These are phyloP conservation scores for Phytophthora agathidicida DNA, from an alignment of 352 stramenopile species.

Conservation along the genomic window DNA sequence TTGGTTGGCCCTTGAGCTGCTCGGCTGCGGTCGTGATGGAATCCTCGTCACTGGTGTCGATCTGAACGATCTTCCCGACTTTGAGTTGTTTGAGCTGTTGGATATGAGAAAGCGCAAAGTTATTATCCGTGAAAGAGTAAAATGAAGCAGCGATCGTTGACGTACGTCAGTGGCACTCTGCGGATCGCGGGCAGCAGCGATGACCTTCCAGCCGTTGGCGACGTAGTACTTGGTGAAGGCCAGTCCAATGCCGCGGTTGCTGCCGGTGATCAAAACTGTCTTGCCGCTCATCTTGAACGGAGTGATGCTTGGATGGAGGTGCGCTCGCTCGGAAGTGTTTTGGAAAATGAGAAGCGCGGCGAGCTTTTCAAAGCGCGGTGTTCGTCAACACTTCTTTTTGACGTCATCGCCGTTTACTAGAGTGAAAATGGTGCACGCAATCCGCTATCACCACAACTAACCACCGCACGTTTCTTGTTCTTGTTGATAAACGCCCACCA, in stretches of 20 bases:
- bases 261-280: conserved; percentile 59
- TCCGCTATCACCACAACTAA: not conserved
- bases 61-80: conserved; percentile 19
- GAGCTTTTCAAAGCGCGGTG: not conserved
- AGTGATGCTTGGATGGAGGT: not conserved
- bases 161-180: conserved; percentile 7
- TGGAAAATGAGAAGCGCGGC: conserved; percentile 9
- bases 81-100: conserved; percentile 21
- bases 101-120: too few relatives aligned
- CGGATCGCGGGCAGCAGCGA: conserved; percentile 32
- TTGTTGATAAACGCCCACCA: too few relatives aligned
- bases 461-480: too few relatives aligned
- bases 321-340: conserved; percentile 1
- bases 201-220: conserved; percentile 49
- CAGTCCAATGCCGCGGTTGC: conserved; percentile 53
- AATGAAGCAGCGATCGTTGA: not conserved
- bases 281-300: conserved; percentile 28
- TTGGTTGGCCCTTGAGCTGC: conserved; percentile 42
- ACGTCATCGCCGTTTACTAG: conserved; percentile 12
- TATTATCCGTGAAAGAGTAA: too few relatives aligned
- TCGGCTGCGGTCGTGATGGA: conserved; percentile 43
- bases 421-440: not conserved
- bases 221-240: conserved; percentile 47
- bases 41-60: conserved; percentile 34
- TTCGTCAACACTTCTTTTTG: conserved; percentile 11